Evolutionary conservation across 2,329 filamentous ascomycete species (phyloP), one percentile per base, ranked within the genome.

Genomic region (Zymoseptoria crescenta): DNA sequence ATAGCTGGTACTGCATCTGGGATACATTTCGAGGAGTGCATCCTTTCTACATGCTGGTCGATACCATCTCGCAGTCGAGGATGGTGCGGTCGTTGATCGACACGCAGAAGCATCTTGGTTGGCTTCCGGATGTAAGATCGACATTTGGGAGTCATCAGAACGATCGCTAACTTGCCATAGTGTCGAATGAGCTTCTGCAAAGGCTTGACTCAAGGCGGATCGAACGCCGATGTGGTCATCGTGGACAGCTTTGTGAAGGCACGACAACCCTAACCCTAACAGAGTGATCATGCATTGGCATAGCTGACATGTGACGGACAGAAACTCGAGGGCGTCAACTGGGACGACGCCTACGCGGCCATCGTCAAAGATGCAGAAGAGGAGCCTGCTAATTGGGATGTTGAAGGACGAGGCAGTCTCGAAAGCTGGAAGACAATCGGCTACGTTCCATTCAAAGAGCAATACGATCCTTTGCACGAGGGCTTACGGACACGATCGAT

Each of bases 111-210:
- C 79, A 89, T 59, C 80, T 86, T 59, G 87, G 87, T 0, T 89
- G 84, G 77, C 75, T 91, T 1, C 87, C 87, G 0, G 88, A 91
- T 68, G 51, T 52, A 29, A 52, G 50, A n/a, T n/a, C 1, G 9
- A 10, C n/a, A 27, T 4, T 4, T 16, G 2, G 16, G 13, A 51
- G n/a, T 21, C 9, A 10, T n/a, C 24, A n/a, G n/a, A 51, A 10
- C 10, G 7, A 3, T 27, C 27, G 24, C 51, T 52, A 5, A 52
- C 51, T 8, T 19, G 1, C 4, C 20, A 28, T 8, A 52, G 66
- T 90, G 87, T 61, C 83, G 86, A 41, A 90, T 90, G 87, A 85
- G 81, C 16, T 77, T 89, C 4, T 87, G 82, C 68, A 87, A 87
- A 68, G 87, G 87, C 0, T 85, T 81, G 65, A 90, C 87, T 0